Evolutionary conservation across 2,329 filamentous ascomycete genomes (phyloP).

Genomic region (Lasiodiplodia gonubiensis): DNA sequence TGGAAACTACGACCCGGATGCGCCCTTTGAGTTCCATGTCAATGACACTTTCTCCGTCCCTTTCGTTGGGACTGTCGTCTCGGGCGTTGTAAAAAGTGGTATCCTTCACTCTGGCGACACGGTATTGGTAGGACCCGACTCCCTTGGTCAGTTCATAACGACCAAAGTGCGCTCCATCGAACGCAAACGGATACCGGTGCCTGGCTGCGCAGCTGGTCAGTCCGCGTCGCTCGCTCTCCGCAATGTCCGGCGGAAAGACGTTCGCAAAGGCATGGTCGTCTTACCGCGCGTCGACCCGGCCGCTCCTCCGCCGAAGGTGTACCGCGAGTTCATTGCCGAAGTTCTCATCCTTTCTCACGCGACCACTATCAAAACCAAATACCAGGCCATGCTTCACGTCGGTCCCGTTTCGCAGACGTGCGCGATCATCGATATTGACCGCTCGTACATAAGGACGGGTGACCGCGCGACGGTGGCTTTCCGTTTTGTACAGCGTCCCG

Average conservation of each 20-base stretch:
- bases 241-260: constrained; percentile 85
- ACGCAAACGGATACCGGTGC: constrained; percentile 87
- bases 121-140: constrained; percentile 88
- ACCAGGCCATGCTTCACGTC: constrained; percentile 98
- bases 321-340: constrained; percentile 65
- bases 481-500: constrained; percentile 89
- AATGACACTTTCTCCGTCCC: constrained; percentile 99
- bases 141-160: constrained; percentile 83
- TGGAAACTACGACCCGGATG: constrained; percentile 86
- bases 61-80: constrained; percentile 94
- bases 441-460: constrained; percentile 92
- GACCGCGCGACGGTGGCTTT: constrained; percentile 95
- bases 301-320: constrained; percentile 56
- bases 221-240: constrained; percentile 91
- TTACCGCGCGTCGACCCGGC: constrained; percentile 80
- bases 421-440: constrained; percentile 95
- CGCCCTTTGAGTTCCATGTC: constrained; percentile 90
- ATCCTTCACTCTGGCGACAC: constrained; percentile 89
- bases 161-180: constrained; percentile 93
- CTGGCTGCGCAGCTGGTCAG: constrained; percentile 87
- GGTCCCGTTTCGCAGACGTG: constrained; percentile 95
- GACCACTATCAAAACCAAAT: constrained; percentile 95
- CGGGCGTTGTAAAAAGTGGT: constrained; percentile 83
- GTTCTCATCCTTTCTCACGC: constrained; percentile 95
- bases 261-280: constrained; percentile 97